phyloP scores from a whole-genome alignment of 1,284 basidiomycete species.

The Apiotrichum laibachii region DNA sequence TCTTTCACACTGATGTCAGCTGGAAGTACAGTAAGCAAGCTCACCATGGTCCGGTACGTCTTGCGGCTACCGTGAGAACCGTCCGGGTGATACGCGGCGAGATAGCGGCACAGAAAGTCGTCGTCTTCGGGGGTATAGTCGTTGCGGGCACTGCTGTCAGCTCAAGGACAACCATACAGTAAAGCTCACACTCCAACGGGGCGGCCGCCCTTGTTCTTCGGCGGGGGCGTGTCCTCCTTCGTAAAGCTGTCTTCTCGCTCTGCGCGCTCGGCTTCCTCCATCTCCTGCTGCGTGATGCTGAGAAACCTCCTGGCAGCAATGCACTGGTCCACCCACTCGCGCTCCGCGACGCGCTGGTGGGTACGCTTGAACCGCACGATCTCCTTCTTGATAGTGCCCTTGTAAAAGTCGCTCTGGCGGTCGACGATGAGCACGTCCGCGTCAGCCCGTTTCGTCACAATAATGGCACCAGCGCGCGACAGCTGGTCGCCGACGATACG shows the following conservation, averaged over 20 bases:
- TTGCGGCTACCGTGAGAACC: constrained; percentile 39
- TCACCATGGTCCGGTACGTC: constrained; percentile 38
- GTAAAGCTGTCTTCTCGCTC: constrained; percentile 23
- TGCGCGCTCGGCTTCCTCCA: background rate
- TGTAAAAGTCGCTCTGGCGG: constrained; percentile 27
- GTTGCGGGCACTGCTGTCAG: constrained; percentile 28
- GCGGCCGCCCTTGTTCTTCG: constrained; percentile 21
- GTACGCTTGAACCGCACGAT: constrained; percentile 24
- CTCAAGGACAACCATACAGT: background rate
- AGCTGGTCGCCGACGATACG: constrained; percentile 11
- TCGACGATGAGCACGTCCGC: constrained; percentile 45
- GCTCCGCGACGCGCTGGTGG: constrained; percentile 38
- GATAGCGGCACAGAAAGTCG: constrained; percentile 44
- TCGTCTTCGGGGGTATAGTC: constrained; percentile 45
- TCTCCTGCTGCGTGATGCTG: constrained; percentile 1
- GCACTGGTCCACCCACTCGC: constrained; percentile 41
- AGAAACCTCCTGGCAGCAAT: constrained; percentile 19
- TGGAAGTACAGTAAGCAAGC: background rate
- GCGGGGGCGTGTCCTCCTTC: constrained; percentile 28
- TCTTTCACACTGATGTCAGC: constrained; percentile 12
- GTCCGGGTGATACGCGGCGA: constrained; percentile 30
- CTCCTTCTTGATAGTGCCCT: constrained; percentile 26
- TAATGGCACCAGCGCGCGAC: constrained; percentile 26
- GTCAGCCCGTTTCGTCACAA: constrained; percentile 28
- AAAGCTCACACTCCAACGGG: constrained; percentile 36